A percentile compares a stretch with the other conserved stretches of the same genome.
Evolutionary conservation across 768 basidiomycete species (phyloP).

Genomic region (Lactarius trivialis): DNA sequence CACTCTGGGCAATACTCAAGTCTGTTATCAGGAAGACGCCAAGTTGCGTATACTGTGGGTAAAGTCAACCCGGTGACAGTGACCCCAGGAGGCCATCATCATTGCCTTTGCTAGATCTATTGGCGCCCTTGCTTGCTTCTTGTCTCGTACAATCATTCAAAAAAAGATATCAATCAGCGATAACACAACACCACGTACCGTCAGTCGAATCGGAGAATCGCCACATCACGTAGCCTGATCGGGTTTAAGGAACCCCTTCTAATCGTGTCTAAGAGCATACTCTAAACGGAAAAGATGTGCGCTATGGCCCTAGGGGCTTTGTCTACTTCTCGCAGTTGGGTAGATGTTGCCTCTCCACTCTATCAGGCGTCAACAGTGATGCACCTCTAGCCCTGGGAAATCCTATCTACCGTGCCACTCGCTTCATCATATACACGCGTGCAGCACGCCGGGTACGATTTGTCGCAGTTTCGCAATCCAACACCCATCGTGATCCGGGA

Average conservation of each 20-base stretch:
- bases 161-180: not conserved
- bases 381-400: not conserved
- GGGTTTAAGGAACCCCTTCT: not conserved
- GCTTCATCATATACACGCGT: not conserved
- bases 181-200: not conserved
- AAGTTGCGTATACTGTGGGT: not conserved
- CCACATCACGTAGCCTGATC: not conserved
- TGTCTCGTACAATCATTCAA: not conserved
- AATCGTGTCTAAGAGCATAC: not conserved
- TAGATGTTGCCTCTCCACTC: not conserved
- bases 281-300: not conserved
- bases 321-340: not conserved
- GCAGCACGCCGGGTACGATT: not conserved
- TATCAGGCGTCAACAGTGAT: not conserved
- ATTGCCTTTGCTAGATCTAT: not conserved
- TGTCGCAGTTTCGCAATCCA: not conserved
- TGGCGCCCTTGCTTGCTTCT: not conserved
- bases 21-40: not conserved
- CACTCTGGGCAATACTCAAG: not conserved
- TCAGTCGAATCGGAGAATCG: not conserved
- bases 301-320: not conserved
- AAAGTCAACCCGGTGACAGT: not conserved
- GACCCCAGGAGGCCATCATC: not conserved
- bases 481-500: not conserved
- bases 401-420: not conserved